Base-by-base conservation (phyloP, 495 filamentous ascomycete genomes). In the Lophiotrema nucula region DNA sequence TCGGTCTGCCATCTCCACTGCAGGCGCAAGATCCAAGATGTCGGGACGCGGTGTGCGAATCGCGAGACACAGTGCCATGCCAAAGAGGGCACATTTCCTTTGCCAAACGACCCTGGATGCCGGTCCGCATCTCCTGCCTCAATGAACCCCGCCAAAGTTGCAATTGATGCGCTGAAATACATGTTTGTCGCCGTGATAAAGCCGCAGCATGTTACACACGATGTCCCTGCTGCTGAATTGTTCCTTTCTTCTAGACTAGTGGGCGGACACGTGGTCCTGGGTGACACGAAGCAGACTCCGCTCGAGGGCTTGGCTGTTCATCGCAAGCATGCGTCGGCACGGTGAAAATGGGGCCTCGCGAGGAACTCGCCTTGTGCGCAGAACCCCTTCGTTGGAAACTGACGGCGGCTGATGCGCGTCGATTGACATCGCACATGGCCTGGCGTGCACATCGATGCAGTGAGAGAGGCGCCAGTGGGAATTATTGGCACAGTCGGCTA, bases 1-100 rank as follows among this genome's bases (percentile, higher is more conserved):
- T 37, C 19, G 38, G n/a, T 31, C 27, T 60, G 55, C 51, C 61
- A 64, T 64, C 60, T 63, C 60, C 55, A 64, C 54, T 28, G 49
- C 42, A 25, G 49, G 50, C 24, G 54, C 54, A 58, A 38, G 47
- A 65, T 56, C 62, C 62, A 44, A 53, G 53, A 37, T 53, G 39
- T 44, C 62, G 62, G 62, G 49, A 65, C 52, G 21, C 22, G 45
- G 21, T 53, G 31, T 42, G 42, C 62, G 42, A 56, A 65, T 60
- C 28, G 56, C 56, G 57, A 47, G 61, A 58, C 60, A 24, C 48
- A 27, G 4, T 15, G 18, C 54, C 43, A 28, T 21, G 13, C 25
- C 23, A 15, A 35, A 27, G 52, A 18, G 43, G 42, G 53, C 10
- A 42, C 38, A 45, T 51, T 50, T 47, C 45, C 60, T 26, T 44